Evolutionary conservation across 352 stramenopile genomes (phyloP), one percentile per base, ranked within the genome.

Genomic region (Plasmopara viticola): DNA sequence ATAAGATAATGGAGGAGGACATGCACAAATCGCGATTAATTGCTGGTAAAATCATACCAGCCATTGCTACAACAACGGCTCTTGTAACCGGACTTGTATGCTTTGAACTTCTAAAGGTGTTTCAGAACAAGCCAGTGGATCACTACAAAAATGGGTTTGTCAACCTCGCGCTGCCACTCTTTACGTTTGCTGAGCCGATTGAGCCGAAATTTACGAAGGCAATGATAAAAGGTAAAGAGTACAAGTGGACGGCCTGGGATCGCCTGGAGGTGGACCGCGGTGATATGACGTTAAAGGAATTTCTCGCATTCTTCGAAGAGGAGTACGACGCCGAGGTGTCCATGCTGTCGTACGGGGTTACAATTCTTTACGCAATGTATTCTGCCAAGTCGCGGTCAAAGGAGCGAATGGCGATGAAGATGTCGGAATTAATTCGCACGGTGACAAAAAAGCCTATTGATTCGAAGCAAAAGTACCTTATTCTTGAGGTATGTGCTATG

Each of bases 11-110:
- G 13, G 97, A 98, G 49, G 95, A 84, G 41, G 95, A 99, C 62
- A 96, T 98, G 66, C 95, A 99, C 74, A 93, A 97, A 48, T 98
- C 95, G 29, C 95, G 97, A 46, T 96, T 97, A 30, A 99, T 99
- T 74, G 97, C 97, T n/a, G 97, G 97, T 46, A 98, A 98, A 65
- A 99, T 99, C 66, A 99, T 99, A 56, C 97, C 97, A 9, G 97
- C 97, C 13, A 99, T 99, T 68, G 97, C 97, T 17, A 99, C 97
- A 35, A 99, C 97, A 8, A 99, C 97, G 12, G 96, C 96, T 14
- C 74, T 99, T 33, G 97, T 99, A 30, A 98, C 97, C 0, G 97
- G 97, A 34, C 79, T 99, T 5, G 94, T 99, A 59, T 98, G 95
- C 68, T 91, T 99, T 53, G 97, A 99, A 63, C 86, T 99, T 40